These are phyloP conservation scores for Geranium brycei DNA, from an alignment of 345 rosid species.

Conservation along the genomic window DNA sequence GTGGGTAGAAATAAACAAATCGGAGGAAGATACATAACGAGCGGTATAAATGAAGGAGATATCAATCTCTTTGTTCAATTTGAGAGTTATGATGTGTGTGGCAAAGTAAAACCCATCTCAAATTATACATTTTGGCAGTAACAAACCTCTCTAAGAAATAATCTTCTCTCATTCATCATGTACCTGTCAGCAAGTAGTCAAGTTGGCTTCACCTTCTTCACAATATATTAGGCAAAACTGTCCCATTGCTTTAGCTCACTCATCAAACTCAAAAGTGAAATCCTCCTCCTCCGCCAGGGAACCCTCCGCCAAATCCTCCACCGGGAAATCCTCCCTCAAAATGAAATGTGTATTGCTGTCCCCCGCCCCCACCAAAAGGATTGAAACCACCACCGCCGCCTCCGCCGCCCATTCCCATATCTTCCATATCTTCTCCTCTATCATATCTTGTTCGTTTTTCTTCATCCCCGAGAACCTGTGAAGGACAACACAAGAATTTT, in stretches of 20 bases:
- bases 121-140: background rate
- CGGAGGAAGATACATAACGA: too few species aligned
- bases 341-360: slow-evolving; percentile 63
- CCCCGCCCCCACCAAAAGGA: slow-evolving; percentile 81
- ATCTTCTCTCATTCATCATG: too few species aligned
- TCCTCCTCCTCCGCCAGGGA: slow-evolving; percentile 46
- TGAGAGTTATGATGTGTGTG: too few species aligned
- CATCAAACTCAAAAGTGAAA: slow-evolving; percentile 41
- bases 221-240: background rate
- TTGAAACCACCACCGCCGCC: slow-evolving; percentile 61
- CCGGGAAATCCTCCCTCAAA: slow-evolving; percentile 93
- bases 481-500: slow-evolving; percentile 2
- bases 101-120: background rate
- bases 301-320: slow-evolving; percentile 47
- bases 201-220: background rate
- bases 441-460: slow-evolving; percentile 79
- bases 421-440: slow-evolving; percentile 93
- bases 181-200: background rate
- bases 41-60: too few species aligned
- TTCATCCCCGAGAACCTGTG: slow-evolving; percentile 78
- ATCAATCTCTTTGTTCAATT: too few species aligned
- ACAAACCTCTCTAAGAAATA: too few species aligned
- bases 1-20: too few species aligned
- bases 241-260: background rate
- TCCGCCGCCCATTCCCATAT: slow-evolving; percentile 67